These are phyloP conservation scores for Tripidium arundinaceum DNA, from an alignment of 202 grass and related monocot species.

Conservation along the genomic window DNA sequence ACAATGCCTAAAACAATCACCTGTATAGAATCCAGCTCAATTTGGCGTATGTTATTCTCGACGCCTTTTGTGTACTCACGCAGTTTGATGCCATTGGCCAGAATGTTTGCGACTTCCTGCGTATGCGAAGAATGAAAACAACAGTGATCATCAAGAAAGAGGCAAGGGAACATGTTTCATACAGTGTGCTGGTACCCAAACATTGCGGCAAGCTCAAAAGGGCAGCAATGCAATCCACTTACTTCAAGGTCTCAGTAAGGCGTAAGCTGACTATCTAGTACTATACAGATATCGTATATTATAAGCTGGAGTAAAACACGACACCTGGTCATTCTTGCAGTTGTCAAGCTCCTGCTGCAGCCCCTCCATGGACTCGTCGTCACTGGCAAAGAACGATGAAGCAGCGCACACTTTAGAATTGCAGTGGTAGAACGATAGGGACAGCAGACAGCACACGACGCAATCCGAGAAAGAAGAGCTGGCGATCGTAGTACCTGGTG, in stretches of 20 bases:
- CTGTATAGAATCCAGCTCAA: conserved; percentile 97
- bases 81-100: conserved; percentile 88
- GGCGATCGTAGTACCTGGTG: conserved; percentile 44
- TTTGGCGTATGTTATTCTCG: conserved; percentile 84
- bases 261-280: neutral
- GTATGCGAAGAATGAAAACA: conserved; percentile 4
- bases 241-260: neutral
- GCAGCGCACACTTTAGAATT: conserved; percentile 3
- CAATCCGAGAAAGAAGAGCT: neutral
- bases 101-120: conserved; percentile 91
- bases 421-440: too few relatives aligned
- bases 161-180: neutral
- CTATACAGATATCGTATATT: neutral
- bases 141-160: neutral
- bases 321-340: conserved; percentile 81
- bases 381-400: conserved; percentile 42
- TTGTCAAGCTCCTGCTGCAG: conserved; percentile 83
- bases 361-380: conserved; percentile 79
- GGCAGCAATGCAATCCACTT: neutral
- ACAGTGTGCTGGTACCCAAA: neutral
- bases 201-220: neutral
- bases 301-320: neutral
- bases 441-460: neutral
- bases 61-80: conserved; percentile 97
- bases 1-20: conserved; percentile 26